Evolutionary conservation across 2,329 filamentous ascomycete genomes (phyloP), one percentile per base, ranked within the genome.

Genomic region (Amesomyces nigricolor): DNA sequence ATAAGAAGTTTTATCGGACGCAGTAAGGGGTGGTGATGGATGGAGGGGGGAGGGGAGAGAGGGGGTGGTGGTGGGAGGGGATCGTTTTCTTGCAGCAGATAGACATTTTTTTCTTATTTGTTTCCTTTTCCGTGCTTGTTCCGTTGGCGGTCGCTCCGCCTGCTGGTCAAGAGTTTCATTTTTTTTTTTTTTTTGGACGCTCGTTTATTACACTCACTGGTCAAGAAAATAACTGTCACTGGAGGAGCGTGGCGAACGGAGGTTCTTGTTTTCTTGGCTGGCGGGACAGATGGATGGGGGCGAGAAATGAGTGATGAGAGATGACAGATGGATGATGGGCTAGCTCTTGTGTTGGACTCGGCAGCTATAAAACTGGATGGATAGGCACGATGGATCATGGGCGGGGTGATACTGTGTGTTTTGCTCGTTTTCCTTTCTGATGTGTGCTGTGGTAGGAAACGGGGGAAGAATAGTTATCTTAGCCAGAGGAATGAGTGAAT

Each of bases 1-100:
- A 97, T 78, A 95, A 95, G 82, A 99, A 99, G 79, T 99, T 99
- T 72, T 99, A 99, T 70, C 77, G 83, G 59, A 86, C 84, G 58
- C 82, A 86, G 66, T 85, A 74, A 47, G 73, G 51, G 5, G 16
- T 19, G 32, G 14, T 2, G 17, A 4, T 10, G 11, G n/a, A 26
- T 5, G 13, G 11, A 1, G 1, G 17, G 11, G n/a, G 16, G 30
- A 44, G 17, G 42, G 7, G 10, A 6, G 35, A 22, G 14, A 6
- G 48, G 17, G 3, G 13, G 30, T 16, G n/a, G 44, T 16, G 22
- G 5, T 42, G 22, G 29, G 35, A 30, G 35, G 17, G 17, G 17
- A 5, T 38, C 19, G 5, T 11, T 19, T 38, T 44, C 19, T 44
- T 14, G 8, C 2, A 39, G 39, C 48, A 49, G 56, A 46, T 57